Evolutionary conservation across 306 rosid genomes (phyloP).

Genomic region (Hylodesmum podocarpum): DNA sequence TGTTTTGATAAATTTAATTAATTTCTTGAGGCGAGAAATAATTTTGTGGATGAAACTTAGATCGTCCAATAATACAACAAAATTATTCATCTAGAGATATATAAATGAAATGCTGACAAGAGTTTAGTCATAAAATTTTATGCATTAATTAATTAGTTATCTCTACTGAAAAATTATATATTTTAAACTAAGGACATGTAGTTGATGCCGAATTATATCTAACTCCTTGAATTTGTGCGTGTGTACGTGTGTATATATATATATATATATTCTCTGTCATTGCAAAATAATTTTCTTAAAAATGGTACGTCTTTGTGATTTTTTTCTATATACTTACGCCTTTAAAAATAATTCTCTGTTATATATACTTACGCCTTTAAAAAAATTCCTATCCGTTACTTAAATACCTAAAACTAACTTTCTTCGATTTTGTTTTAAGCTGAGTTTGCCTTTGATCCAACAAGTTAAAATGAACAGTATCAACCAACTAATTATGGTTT

Average conservation of each 20-base stretch:
- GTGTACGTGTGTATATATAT: too few species aligned
- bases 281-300: too few species aligned
- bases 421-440: neutral
- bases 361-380: too few species aligned
- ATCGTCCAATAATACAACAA: neutral
- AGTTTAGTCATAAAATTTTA: neutral
- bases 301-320: too few species aligned
- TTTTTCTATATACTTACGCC: too few species aligned
- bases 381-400: neutral
- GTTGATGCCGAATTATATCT: slow-evolving; percentile 17
- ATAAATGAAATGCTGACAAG: neutral
- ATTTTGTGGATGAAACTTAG: neutral
- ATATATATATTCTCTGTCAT: too few species aligned
- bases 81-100: neutral
- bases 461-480: neutral
- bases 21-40: neutral
- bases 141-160: neutral
- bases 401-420: neutral
- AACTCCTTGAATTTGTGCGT: slow-evolving; percentile 11
- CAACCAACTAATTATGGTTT: neutral
- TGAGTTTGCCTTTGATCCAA: neutral
- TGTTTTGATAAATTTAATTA: slow-evolving; percentile 6
- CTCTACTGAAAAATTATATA: neutral
- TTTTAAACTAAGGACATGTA: neutral
- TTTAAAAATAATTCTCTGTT: too few species aligned